These are phyloP conservation scores for Conticribra weissflogii DNA, from an alignment of 108 stramenopile species.

Conservation along the genomic window DNA sequence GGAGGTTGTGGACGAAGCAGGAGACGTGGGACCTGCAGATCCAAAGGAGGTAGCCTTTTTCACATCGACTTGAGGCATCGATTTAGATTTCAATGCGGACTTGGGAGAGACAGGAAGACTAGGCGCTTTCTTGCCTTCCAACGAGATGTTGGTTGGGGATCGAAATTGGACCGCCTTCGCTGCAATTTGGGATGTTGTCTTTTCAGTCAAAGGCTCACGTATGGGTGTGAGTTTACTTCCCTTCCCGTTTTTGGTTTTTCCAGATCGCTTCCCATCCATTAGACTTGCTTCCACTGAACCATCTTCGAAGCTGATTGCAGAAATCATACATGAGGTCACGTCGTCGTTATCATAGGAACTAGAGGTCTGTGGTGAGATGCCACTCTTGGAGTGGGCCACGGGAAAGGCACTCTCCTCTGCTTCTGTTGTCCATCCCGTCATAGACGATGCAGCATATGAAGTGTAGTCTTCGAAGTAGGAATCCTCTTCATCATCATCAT, in stretches of 20 bases:
- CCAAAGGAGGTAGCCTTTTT: background rate
- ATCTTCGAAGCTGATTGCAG: constrained; percentile 17
- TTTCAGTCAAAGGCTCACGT: background rate
- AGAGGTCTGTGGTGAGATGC: background rate
- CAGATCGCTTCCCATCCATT: constrained; percentile 7
- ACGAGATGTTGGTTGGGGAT: constrained; percentile 4
- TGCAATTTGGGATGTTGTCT: constrained; percentile 4
- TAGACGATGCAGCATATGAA: constrained; percentile 34
- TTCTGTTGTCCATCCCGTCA: background rate
- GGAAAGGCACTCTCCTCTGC: constrained; percentile 8
- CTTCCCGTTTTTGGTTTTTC: background rate
- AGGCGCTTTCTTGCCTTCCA: background rate
- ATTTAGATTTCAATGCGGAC: constrained; percentile 14
- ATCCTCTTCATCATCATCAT: constrained; percentile 26
- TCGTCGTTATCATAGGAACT: constrained; percentile 7
- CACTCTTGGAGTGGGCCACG: background rate
- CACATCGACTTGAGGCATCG: background rate
- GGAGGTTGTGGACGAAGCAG: background rate
- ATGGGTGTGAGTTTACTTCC: background rate
- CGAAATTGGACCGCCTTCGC: constrained; percentile 18
- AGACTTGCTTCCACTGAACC: constrained; percentile 25
- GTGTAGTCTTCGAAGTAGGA: constrained; percentile 34
- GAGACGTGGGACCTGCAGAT: constrained; percentile 27
- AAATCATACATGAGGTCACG: constrained; percentile 12
- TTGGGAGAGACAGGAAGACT: constrained; percentile 6